Evolutionary conservation across 495 filamentous ascomycete genomes (phyloP).

Genomic region (Trichocladium uniseriatum): DNA sequence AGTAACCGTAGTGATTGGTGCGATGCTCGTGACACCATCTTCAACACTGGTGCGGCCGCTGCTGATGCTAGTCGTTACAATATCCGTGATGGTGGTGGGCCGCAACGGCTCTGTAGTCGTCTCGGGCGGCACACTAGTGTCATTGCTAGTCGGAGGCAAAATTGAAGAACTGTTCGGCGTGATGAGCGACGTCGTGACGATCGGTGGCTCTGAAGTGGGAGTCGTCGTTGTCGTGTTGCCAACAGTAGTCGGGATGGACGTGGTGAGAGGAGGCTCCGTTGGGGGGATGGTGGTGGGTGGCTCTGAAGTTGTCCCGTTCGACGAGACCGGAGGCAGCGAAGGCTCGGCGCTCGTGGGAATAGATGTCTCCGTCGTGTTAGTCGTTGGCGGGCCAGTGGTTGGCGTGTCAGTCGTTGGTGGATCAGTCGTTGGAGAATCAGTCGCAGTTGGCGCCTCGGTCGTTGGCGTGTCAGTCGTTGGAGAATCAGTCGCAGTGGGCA

Average conservation of each 20-base stretch:
- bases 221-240: conserved; percentile 1
- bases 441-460: background rate
- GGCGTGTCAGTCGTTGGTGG: background rate
- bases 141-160: too few relatives aligned
- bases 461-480: background rate
- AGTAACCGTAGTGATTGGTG: conserved; percentile 32
- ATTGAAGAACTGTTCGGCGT: too few relatives aligned
- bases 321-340: too few relatives aligned
- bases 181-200: too few relatives aligned
- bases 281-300: background rate
- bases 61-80: background rate
- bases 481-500: background rate
- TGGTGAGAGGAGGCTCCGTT: background rate
- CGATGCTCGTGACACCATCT: conserved; percentile 27
- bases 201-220: too few relatives aligned
- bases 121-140: background rate
- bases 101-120: background rate
- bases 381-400: too few relatives aligned
- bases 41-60: background rate
- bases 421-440: background rate
- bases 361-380: background rate
- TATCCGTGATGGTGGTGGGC: background rate
- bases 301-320: too few relatives aligned
- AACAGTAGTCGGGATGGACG: background rate
- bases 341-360: too few relatives aligned